Base-by-base conservation (phyloP, 805 yeast species). In the Lipomyces kockii region DNA sequence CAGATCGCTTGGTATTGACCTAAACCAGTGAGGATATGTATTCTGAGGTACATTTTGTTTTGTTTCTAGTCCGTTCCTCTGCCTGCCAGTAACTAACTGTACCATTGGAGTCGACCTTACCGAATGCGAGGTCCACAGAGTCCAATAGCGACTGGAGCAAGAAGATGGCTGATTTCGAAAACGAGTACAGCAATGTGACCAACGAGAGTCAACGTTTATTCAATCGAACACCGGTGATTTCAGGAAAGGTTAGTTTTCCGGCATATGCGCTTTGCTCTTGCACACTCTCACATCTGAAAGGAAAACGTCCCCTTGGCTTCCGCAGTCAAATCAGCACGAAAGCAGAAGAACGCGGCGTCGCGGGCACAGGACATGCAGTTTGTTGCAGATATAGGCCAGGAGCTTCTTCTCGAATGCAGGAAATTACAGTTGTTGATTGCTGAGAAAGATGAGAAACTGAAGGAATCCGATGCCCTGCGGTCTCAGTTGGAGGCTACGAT, bases 351-450 rank as follows among this genome's bases (percentile, higher is more conserved):
- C 56, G 46, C 69, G 17, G 65, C 65, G 12, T 43, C 64, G 3
- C 49, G 72, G 35, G 35, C 66, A 14, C 72, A 69, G 49, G 74
- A 77, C 61, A 66, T 75, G 39, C 68, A 74, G 43, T 79, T 78
- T 63, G 79, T 74, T 0, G 63, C 78, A 11, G 78, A 77, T 20
- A 69, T 78, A 34, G 73, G 77, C 25, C 78, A 78, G 62, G 73
- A 67, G 52, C 69, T 78, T 12, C 71, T 78, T 54, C 67, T 67
- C 27, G 78, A 79, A 56, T 77, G 80, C 67, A 74, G 81, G n/a
- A 69, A 71, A 52, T 74, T 77, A 37, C 77, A 74, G 49, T 67
- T 63, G 29, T 65, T 75, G 12, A 61, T 65, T 17, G 67, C 72
- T 7, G 73, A 71, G 54, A 66, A 71, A 55, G 71, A 69, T 20